Evolutionary conservation across 257 asterid genomes (phyloP), one percentile per base, ranked within the genome.

Genomic region (Schizonepeta tenuifolia): DNA sequence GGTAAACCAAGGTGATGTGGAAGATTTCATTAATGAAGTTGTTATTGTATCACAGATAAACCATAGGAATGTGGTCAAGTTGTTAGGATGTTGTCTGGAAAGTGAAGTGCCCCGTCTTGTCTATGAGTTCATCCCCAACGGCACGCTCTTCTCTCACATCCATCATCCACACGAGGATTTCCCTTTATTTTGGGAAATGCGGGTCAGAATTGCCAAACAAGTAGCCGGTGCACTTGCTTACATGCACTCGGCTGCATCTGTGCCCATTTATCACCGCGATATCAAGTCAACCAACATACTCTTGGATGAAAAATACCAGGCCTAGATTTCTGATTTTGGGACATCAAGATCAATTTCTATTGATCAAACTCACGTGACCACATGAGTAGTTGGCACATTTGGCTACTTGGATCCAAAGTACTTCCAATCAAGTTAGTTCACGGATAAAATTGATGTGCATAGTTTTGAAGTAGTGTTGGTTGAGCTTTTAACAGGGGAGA

Each of bases 191-290:
- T 80, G 84, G 84, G 77, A 73, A 55, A 72, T 80, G 75, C 74
- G 86, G 1, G n/a, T 75, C 2, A 36, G 81, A n/a, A 79, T 79
- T 20, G 77, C 84, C 0, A 75, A 47, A 20, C 80, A 82, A 12
- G 78, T 82, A 38, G 80, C 86, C 0, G 72, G 73, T 15, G 82
- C 84, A 13, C 77, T 76, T 26, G 60, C 83, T 20, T 82, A 82
- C 67, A 46, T 82, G 71, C 86, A 75, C 54, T 47, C 54, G n/a
- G 22, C 54, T 47, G 54, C 54, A 15, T 47, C 54, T 15, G 9
- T 15, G 15, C 75, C 83, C 5, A 72, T 78, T 17, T 82, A 75
- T 59, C 86, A 82, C 40, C 69, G 86, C 0, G 83, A 78, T 24
- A 66, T 78, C 75, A 78, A 78, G 38, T 78, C 79, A 0, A 53